A percentile compares a stretch with the other conserved stretches of the same genome.
phyloP scores from a whole-genome alignment of 1,284 basidiomycete species.

The Chalciporus sp. region DNA sequence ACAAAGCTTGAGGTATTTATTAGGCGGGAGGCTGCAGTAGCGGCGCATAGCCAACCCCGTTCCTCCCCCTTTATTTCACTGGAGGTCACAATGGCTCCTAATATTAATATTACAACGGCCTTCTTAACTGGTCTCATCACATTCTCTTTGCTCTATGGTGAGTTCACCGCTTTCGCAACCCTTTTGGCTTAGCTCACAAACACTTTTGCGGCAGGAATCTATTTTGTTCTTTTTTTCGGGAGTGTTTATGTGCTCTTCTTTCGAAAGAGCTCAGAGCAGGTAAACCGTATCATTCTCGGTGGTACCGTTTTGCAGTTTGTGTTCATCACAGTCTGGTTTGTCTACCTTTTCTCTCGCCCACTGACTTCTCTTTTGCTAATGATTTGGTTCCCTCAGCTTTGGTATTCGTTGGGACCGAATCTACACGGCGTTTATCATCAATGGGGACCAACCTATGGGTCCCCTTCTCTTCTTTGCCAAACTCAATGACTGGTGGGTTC shows the following conservation, averaged over 20 bases:
- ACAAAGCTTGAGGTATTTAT: too few species aligned
- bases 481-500: slow-evolving; percentile 9
- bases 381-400: neutral
- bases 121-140: slow-evolving; percentile 11
- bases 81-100: neutral
- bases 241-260: slow-evolving; percentile 8
- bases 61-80: too few species aligned
- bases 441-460: slow-evolving; percentile 2
- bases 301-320: slow-evolving; percentile 11
- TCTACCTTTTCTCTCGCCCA: too few species aligned
- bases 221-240: slow-evolving; percentile 9
- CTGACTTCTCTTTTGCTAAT: neutral
- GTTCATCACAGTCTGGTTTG: slow-evolving; percentile 11
- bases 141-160: slow-evolving; percentile 12
- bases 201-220: neutral
- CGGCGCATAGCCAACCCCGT: too few species aligned
- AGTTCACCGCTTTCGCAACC: too few species aligned
- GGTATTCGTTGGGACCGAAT: slow-evolving; percentile 11
- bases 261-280: neutral
- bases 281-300: slow-evolving; percentile 2
- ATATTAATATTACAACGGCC: slow-evolving; percentile 9
- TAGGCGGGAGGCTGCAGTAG: too few species aligned
- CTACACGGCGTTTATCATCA: slow-evolving; percentile 9
- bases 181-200: too few species aligned
- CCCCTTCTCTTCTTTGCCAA: slow-evolving; percentile 7